These are phyloP conservation scores for Dioscorea zingiberensis DNA, from an alignment of 106 monocot species.

Conservation along the genomic window DNA sequence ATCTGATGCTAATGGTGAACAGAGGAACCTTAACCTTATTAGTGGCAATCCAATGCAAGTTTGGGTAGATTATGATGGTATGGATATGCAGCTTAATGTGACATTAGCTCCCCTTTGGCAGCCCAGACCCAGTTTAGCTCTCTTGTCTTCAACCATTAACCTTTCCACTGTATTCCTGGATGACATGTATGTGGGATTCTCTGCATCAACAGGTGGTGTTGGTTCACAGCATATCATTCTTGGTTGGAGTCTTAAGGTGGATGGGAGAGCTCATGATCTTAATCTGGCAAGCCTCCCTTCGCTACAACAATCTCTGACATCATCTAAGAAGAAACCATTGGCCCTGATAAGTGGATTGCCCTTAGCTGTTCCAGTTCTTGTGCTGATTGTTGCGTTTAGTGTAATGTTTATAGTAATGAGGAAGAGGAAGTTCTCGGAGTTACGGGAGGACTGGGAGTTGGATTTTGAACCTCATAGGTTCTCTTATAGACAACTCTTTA, in stretches of 20 bases:
- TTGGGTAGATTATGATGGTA: conserved; percentile 22
- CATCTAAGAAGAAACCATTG: neutral
- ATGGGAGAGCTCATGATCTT: conserved; percentile 8
- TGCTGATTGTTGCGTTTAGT: neutral
- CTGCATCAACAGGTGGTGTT: conserved; percentile 1
- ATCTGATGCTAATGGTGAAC: neutral
- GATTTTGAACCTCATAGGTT: conserved; percentile 4
- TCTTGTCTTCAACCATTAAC: conserved; percentile 9
- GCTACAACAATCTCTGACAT: neutral
- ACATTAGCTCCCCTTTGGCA: conserved; percentile 9
- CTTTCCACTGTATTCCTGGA: conserved; percentile 15
- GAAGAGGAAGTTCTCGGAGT: conserved; percentile 5
- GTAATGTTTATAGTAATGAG: neutral
- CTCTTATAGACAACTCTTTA: neutral
- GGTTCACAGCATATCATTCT: conserved; percentile 15
- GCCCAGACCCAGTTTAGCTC: conserved; percentile 13
- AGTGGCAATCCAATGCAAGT: conserved; percentile 25
- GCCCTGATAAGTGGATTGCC: neutral
- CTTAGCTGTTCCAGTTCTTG: neutral
- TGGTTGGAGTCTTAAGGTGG: conserved; percentile 23
- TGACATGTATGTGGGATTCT: conserved; percentile 23
- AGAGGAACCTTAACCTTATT: conserved; percentile 5
- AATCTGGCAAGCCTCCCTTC: conserved; percentile 1
- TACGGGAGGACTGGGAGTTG: conserved; percentile 12
- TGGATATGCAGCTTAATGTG: conserved; percentile 10